Base-by-base conservation (phyloP, 768 basidiomycete genomes). In the Exidia glandulosa region DNA sequence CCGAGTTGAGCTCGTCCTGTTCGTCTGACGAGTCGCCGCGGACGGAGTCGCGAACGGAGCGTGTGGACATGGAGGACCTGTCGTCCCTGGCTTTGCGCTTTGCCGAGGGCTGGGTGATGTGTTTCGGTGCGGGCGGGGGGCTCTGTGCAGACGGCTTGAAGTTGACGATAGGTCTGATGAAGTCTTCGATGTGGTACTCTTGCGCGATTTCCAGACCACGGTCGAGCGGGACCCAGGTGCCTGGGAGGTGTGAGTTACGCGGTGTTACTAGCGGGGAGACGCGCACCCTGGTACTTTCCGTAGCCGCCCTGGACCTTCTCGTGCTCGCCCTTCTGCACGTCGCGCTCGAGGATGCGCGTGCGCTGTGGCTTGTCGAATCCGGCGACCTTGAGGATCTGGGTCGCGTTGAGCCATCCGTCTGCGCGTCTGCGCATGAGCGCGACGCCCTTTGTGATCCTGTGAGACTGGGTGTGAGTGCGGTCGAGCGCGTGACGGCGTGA, bases 281-380 rank as follows among this genome's bases (percentile, higher is more conserved):
- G 27, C 81, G 63, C 57, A 94, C 96, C 96, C 79, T 99, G 96
- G 70, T 98, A 98, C 74, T 99, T 99, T 65, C 96, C 96, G 72
- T 98, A 99, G 2, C 96, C 96, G 27, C 96, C 96, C 72, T 99
- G 96, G 0, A 99, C 94, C 71, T 99, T 99, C 74, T 98, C 95
- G 72, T 99, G 96, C 66, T 93, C 90, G 30, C 94, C 96, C 71
- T 98, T 98, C 71, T 99, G 96, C 6, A 99, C 87, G 74, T 99
- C 96, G 64, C 96, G 84, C 73, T 99, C 96, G 50, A 99, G 81
- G 16, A 99, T 94, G 59, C 96, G 86, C 61, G 96, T 99, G 56
- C 96, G 80, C 70, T 98, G 96, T 1, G 96, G 96, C 71, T 99
- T 99, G 76, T 99, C 96, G 66, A 98, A 98, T 10, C 95, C 96